Evolutionary conservation across 139 green algal genomes (phyloP).

Genomic region (Chlamydomonas sp.): DNA sequence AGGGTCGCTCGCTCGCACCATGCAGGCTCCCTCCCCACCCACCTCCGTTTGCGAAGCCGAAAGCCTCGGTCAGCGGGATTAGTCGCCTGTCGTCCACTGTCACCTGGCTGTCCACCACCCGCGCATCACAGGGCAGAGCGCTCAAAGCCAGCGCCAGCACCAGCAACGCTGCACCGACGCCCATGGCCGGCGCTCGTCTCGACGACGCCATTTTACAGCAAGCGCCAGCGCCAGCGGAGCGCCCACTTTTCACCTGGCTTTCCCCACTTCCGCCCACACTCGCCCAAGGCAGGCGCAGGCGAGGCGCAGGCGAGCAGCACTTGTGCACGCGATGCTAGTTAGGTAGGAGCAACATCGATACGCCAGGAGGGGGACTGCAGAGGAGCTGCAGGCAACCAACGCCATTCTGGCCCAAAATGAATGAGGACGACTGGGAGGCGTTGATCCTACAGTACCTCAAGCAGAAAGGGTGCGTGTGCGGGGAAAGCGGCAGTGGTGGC

Average conservation of each 20-base stretch:
- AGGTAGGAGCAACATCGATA: too few relatives aligned
- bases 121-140: too few relatives aligned
- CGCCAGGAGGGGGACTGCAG: too few relatives aligned
- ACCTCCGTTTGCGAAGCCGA: conserved; percentile 68
- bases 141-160: neutral
- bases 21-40: too few relatives aligned
- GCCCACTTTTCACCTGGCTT: too few relatives aligned
- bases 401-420: too few relatives aligned
- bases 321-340: too few relatives aligned
- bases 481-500: neutral
- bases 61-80: conserved; percentile 54
- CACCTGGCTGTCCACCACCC: conserved; percentile 30
- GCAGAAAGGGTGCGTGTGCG: conserved; percentile 8
- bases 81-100: conserved; percentile 47
- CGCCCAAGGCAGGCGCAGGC: too few relatives aligned
- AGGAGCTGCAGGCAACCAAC: neutral
- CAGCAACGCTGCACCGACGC: neutral
- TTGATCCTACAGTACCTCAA: conserved; percentile 13
- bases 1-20: too few relatives aligned
- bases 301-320: too few relatives aligned
- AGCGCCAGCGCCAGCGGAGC: neutral
- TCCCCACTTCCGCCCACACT: too few relatives aligned
- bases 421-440: conserved; percentile 9
- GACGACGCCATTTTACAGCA: neutral
- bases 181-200: neutral